Base-by-base conservation (phyloP, 2,329 filamentous ascomycete genomes). In the Calonectria crousiana region DNA sequence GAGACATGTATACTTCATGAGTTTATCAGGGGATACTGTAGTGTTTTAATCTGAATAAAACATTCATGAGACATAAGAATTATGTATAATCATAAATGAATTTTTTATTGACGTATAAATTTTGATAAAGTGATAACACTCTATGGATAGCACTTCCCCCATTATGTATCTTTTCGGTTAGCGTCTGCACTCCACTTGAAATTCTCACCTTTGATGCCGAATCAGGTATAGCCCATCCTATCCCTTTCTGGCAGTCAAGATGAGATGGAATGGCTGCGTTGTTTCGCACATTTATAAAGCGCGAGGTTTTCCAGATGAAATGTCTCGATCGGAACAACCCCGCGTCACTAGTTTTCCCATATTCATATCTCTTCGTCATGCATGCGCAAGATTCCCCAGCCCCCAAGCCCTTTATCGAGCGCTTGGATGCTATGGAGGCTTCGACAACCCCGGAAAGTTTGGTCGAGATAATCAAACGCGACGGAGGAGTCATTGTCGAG, bases 401-500 rank as follows among this genome's bases (percentile, higher is more conserved):
- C 6, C 2, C 20, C 3, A 60, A 38, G 53, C 32, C 10, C 20
- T 26, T n/a, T 2, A 36, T 60, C 26, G 53, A 36, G 34, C 53
- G 53, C 53, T 60, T 60, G 18, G 53, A 60, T 18, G 53, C 53
- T 2, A 23, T 60, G 32, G 32, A 60, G 34, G 20, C 32, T 20
- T 60, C 53, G 34, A 60, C 53, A 16, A 60, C 53, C 6, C 18
- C 53, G 23, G 53, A 60, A 6, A 36, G 36, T 20, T 16, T 68
- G 26, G 23, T 68, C 2, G 49, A 56, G 49, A 41, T 26, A 6
- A 68, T 68, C 26, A 56, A 56, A 6, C 68, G 68, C 10, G 68
- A 71, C 14, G 68, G 68, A 34, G 68, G 58, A 14, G 68, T 71
- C 34, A 71, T 71, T 30, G 68, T 71, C 28, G 64, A 71, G 34